Evolutionary conservation across 2,329 filamentous ascomycete species (phyloP).

Genomic region (Lecanicillium sp.): DNA sequence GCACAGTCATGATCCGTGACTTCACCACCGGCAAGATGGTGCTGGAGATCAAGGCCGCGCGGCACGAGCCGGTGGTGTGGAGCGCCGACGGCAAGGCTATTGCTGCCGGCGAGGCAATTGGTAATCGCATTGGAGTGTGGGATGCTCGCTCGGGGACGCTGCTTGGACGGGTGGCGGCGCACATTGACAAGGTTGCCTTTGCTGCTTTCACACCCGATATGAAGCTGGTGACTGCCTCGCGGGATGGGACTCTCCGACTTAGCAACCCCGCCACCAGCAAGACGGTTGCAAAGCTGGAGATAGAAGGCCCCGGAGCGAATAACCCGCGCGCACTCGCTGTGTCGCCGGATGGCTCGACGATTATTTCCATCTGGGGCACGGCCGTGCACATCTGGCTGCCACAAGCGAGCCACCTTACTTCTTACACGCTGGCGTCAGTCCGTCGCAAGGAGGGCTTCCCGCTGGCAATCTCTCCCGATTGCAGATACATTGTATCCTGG

Average conservation of each 20-base stretch:
- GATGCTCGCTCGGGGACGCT: slow-evolving; percentile 19
- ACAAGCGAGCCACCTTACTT: slow-evolving; percentile 21
- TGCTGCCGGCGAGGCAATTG: slow-evolving; percentile 20
- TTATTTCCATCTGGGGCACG: slow-evolving; percentile 30
- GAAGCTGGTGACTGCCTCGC: slow-evolving; percentile 25
- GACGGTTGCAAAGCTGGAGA: slow-evolving; percentile 29
- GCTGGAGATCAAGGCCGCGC: slow-evolving; percentile 22
- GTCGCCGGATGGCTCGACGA: slow-evolving; percentile 21
- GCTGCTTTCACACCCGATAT: slow-evolving; percentile 23
- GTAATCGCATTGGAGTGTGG: slow-evolving; percentile 23
- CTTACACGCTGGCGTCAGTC: slow-evolving; percentile 26
- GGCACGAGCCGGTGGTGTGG: slow-evolving; percentile 22
- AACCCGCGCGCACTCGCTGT: slow-evolving; percentile 25
- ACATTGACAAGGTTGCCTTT: slow-evolving; percentile 29
- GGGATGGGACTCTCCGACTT: slow-evolving; percentile 29
- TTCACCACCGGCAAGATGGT: slow-evolving; percentile 20
- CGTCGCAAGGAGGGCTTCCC: slow-evolving; percentile 31
- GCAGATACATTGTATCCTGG: slow-evolving; percentile 27
- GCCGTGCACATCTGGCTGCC: slow-evolving; percentile 30
- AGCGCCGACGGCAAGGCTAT: slow-evolving; percentile 21
- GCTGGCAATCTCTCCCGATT: slow-evolving; percentile 29
- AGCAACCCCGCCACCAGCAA: slow-evolving; percentile 21
- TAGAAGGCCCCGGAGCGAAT: slow-evolving; percentile 16
- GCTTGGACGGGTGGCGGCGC: slow-evolving; percentile 23
- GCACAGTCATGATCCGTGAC: slow-evolving; percentile 23